Conservation (phyloP, 768 basidiomycete genomes). For the Podaxis sp. region DNA sequence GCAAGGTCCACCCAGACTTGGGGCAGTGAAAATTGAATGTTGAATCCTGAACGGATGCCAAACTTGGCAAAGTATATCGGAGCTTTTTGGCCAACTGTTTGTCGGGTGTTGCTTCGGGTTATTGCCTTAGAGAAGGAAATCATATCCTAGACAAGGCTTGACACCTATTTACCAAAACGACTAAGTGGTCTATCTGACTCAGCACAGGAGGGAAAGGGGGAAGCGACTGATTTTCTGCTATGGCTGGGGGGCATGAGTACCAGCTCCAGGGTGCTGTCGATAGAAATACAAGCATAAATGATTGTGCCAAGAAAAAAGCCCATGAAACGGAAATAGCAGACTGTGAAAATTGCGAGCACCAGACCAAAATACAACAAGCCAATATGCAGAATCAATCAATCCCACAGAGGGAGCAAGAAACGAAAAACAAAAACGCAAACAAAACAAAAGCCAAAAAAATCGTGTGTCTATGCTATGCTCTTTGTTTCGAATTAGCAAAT, state of each 20-base stretch:
- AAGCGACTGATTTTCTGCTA: not conserved
- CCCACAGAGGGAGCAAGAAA: not conserved
- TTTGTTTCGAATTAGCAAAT: not conserved
- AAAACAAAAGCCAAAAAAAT: not conserved
- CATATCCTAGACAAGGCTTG: no score
- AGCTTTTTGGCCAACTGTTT: no score
- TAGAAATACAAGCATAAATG: not conserved
- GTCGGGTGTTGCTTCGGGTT: no score
- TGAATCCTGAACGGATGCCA: no score
- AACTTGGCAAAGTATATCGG: no score
- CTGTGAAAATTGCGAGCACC: not conserved
- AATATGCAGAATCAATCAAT: not conserved
- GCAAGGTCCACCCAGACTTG: no score
- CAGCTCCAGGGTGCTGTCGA: not conserved
- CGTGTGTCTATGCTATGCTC: not conserved
- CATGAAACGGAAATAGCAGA: not conserved
- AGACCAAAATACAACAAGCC: not conserved
- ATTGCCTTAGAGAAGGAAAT: no score
- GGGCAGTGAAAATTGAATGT: no score
- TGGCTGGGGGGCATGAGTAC: not conserved
- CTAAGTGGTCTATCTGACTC: no score
- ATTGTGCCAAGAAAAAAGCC: not conserved
- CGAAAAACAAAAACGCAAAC: not conserved
- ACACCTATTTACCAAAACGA: no score
- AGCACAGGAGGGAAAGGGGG: no score